Percentiles rank a stretch among this genome's conserved stretches.
phyloP scores from a whole-genome alignment of 768 basidiomycete species.

The Hygrocybe punicea region DNA sequence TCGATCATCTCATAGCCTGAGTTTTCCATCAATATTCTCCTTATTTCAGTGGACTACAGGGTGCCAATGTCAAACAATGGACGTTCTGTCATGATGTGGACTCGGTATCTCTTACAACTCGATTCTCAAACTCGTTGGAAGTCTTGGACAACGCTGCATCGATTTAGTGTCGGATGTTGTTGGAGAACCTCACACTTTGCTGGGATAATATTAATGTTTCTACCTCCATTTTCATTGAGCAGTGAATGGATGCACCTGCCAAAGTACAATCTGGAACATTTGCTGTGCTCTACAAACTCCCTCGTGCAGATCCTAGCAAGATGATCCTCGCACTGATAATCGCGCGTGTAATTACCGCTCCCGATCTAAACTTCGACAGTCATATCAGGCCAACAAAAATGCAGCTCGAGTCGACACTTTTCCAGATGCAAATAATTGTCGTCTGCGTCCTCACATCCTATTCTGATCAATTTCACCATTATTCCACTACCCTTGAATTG shows the following conservation, averaged over 20 bases:
- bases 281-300: conserved; percentile 29
- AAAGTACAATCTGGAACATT: conserved; percentile 40
- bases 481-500: conserved; percentile 5
- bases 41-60: conserved; percentile 12
- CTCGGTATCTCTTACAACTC: conserved; percentile 14
- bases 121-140: conserved; percentile 5
- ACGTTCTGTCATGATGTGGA: conserved; percentile 8
- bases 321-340: conserved; percentile 26
- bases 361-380: conserved; percentile 11
- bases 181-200: neutral
- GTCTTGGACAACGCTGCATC: neutral
- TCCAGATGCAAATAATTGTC: conserved; percentile 4
- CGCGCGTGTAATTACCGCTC: neutral
- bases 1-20: conserved; percentile 10
- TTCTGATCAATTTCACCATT: neutral
- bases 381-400: conserved; percentile 14
- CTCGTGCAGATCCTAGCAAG: conserved; percentile 9
- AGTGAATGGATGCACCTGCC: conserved; percentile 18
- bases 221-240: conserved; percentile 32
- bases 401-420: neutral
- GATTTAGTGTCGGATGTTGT: neutral
- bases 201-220: conserved; percentile 29
- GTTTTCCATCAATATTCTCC: conserved; percentile 8
- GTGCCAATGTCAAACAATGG: conserved; percentile 10
- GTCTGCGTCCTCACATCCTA: conserved; percentile 10